Evolutionary conservation across 139 green algal genomes (phyloP).

Genomic region (Haematococcus lacustris): DNA sequence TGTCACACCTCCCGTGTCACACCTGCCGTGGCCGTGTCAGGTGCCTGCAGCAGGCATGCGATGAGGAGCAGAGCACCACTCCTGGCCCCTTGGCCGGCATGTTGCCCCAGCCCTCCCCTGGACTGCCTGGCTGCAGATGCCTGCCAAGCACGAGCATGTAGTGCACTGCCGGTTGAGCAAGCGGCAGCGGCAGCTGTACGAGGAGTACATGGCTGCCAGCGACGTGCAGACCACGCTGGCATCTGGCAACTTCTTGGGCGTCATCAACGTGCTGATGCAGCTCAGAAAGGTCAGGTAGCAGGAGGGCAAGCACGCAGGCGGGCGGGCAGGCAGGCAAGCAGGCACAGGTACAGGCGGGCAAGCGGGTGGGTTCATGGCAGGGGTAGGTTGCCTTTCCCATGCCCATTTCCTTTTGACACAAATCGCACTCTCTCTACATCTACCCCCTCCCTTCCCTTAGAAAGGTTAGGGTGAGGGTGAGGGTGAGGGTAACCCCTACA

Average conservation of each 20-base stretch:
- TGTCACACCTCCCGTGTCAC: too few relatives aligned
- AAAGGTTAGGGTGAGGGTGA: background rate
- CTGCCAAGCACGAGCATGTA: conserved; percentile 94
- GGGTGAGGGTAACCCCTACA: background rate
- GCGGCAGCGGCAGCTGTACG: conserved; percentile 86
- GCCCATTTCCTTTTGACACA: too few relatives aligned
- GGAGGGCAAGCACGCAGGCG: background rate
- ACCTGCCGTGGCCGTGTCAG: too few relatives aligned
- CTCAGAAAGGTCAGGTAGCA: conserved; percentile 86
- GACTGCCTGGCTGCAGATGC: conserved; percentile 67
- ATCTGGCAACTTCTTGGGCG: conserved; percentile 82
- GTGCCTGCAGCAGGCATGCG: too few relatives aligned
- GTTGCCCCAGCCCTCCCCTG: background rate
- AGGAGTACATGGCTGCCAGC: conserved; percentile 89
- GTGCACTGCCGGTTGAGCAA: conserved; percentile 69
- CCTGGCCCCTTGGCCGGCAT: too few relatives aligned
- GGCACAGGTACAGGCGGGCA: background rate
- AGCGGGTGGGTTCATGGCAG: too few relatives aligned
- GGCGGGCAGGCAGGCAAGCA: background rate
- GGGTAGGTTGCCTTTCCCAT: too few relatives aligned
- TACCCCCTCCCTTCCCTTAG: too few relatives aligned
- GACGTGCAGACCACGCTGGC: conserved; percentile 53
- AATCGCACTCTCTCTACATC: too few relatives aligned
- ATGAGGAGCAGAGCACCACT: too few relatives aligned
- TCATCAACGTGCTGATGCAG: conserved; percentile 98